A percentile compares a stretch with the other conserved stretches of the same genome.
phyloP scores from a whole-genome alignment of 1,284 basidiomycete genomes.

The Tremellales sp. region DNA sequence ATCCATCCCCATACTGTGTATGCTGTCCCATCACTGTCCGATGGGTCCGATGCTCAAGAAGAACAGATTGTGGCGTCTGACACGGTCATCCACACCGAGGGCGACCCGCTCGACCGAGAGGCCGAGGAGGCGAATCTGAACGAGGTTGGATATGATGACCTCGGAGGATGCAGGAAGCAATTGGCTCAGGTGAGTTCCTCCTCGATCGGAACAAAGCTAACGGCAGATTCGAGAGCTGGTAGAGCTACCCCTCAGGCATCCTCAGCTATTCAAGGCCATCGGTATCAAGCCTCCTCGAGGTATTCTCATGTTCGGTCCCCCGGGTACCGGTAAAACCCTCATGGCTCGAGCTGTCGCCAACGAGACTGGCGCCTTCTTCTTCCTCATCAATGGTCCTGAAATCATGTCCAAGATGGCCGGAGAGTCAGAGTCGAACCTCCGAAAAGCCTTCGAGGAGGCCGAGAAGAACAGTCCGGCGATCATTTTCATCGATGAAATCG shows the following conservation, averaged over 20 bases:
- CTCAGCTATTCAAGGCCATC: constrained; percentile 98
- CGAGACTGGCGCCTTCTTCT: constrained; percentile 99
- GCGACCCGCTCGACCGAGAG: constrained; percentile 97
- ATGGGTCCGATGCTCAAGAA: background rate
- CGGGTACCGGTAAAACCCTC: constrained; percentile 94
- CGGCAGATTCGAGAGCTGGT: constrained; percentile 88
- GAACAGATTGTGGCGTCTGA: background rate
- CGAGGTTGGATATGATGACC: constrained; percentile 98
- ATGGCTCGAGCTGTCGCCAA: constrained; percentile 99
- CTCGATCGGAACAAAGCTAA: background rate
- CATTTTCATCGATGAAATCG: constrained; percentile 96
- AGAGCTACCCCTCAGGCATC: constrained; percentile 94
- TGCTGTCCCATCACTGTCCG: constrained; percentile 5
- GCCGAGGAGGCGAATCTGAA: constrained; percentile 96
- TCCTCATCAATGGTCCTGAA: constrained; percentile 98
- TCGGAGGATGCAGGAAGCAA: constrained; percentile 98
- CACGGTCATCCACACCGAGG: constrained; percentile 60
- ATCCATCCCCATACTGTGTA: constrained; percentile 44
- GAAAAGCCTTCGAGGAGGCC: constrained; percentile 98
- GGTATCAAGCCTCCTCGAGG: constrained; percentile 99
- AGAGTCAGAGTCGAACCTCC: constrained; percentile 92
- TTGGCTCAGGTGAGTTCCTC: constrained; percentile 69
- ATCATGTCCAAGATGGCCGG: constrained; percentile 99
- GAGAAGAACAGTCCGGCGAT: constrained; percentile 99
- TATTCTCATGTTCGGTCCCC: constrained; percentile 93